Base-by-base conservation (phyloP, 306 rosid species). In the Dalbergia cochinchinensis region DNA sequence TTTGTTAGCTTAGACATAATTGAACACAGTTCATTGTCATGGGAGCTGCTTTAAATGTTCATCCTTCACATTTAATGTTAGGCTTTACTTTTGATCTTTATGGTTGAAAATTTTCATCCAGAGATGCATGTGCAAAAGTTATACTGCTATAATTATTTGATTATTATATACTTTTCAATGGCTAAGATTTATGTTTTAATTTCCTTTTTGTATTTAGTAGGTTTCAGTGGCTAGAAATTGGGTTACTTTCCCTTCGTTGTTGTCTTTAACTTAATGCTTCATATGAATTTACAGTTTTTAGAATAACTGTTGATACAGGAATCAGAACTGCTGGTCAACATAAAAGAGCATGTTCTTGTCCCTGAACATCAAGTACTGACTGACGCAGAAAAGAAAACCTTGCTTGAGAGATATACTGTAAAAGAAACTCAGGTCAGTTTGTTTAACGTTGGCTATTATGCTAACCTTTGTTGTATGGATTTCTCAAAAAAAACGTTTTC, bases 361-460 rank as follows among this genome's bases (percentile, higher is more conserved):
- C 99, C 97, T 1, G 86, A 87, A 85, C 99, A 94, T 83, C 91
- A 81, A 79, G 72, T 91, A 11, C 94, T 94, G 55, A 73, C 88
- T 14, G 89, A 64, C 1, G 67, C 78, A 19, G 97, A 92, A 79
- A 92, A 94, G 85, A 94, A 90, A 83, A 90, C 97, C 13, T 77
- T 94, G 84, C 85, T 94, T 48, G 92, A 92, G 89, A 88, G 88
- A 74, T 94, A 94, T 50, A 94, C 96, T 0, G 95, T 91, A 14
- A 92, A 92, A 73, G 99, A 92, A 78, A 89, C 90, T 31, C 97
- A 94, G 97, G 98, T 90, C 16, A 66, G 88, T 81, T 7, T 63
- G 37, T 47, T 12, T 2, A 31, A 7, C 15, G 66, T 19, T 54
- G 58, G 15, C 47, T 69, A 14, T 26, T 44, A 22, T 59, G 34